Evolutionary conservation across 2,329 filamentous ascomycete species (phyloP), one percentile per base, ranked within the genome.

Genomic region (Beauveria scarabaeidicola): DNA sequence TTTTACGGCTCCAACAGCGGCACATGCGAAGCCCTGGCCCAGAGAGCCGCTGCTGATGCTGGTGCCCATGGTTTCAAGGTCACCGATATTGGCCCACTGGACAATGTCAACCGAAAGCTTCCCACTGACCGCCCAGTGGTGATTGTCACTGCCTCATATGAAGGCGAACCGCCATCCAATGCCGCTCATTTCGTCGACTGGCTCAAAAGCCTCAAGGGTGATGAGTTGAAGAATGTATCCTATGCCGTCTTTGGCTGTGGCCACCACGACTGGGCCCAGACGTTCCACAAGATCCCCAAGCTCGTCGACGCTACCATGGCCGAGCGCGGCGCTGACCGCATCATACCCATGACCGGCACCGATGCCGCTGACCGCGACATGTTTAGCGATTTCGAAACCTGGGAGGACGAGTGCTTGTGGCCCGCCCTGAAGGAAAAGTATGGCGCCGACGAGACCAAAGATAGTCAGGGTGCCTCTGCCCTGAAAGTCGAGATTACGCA

Each of bases 1-100:
- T 81, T 86, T 47, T 91, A 89, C 66, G 89, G 89, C 2, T 88
- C 85, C 19, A 90, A 90, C 67, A 85, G 83, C 2, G 88, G 88
- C 0, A 91, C 88, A 1, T 91, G 88, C 68, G 86, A 91, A 69
- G 78, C 84, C 1, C 77, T 91, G 50, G 84, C 88, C 1, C 80
- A 86, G 63, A 77, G 81, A 29, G 69, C 91, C 11, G 85, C 84
- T 0, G 75, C 78, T 9, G 80, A 84, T 66, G 86, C 86, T 0
- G 66, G 75, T 2, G 69, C 70, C 3, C 82, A 83, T 64, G 88
- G 88, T 0, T 90, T 85, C 69, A 71, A 69, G 4, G 81, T 82
- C 5, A 69, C 72, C 2, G 75, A 74, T 3, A 72, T 87, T 1
- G 77, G 80, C 23, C 77, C 79, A 1, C 71, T 91, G 43, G 86